Conservation (phyloP, 192 early-diverging fungal genomes). For the Umbelopsis isabellina region DNA sequence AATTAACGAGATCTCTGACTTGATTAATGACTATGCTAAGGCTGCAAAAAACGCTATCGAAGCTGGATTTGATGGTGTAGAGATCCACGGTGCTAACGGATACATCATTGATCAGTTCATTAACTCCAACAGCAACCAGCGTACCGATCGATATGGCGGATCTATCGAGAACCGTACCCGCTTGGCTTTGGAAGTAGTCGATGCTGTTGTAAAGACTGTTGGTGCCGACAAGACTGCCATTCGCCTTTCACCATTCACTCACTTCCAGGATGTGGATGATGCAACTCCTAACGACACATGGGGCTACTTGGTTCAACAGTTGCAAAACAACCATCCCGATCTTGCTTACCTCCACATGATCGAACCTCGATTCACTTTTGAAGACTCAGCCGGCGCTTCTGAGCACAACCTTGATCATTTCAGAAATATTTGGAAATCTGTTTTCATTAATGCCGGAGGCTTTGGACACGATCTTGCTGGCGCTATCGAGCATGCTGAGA, state of each 20-base stretch:
- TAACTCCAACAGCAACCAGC: constrained; percentile 71
- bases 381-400: neutral
- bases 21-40: constrained; percentile 1
- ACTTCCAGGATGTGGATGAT: constrained; percentile 35
- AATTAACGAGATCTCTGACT: neutral
- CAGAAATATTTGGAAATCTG: constrained; percentile 23
- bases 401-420: constrained; percentile 22
- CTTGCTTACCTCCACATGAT: constrained; percentile 38
- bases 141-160: constrained; percentile 53
- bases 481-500: constrained; percentile 12
- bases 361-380: constrained; percentile 24
- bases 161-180: constrained; percentile 26
- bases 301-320: constrained; percentile 21
- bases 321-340: constrained; percentile 25
- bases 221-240: constrained; percentile 35
- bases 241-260: constrained; percentile 31
- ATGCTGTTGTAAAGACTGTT: constrained; percentile 27
- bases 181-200: constrained; percentile 28
- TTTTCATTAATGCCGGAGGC: constrained; percentile 29
- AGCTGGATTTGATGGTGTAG: constrained; percentile 88
- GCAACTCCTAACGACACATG: constrained; percentile 30
- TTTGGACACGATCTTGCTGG: constrained; percentile 6
- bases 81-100: constrained; percentile 89
- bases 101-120: constrained; percentile 83
- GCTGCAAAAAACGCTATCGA: constrained; percentile 71